phyloP scores from a whole-genome alignment of 2,329 filamentous ascomycete genomes.

The Rhynchosporium agropyri region DNA sequence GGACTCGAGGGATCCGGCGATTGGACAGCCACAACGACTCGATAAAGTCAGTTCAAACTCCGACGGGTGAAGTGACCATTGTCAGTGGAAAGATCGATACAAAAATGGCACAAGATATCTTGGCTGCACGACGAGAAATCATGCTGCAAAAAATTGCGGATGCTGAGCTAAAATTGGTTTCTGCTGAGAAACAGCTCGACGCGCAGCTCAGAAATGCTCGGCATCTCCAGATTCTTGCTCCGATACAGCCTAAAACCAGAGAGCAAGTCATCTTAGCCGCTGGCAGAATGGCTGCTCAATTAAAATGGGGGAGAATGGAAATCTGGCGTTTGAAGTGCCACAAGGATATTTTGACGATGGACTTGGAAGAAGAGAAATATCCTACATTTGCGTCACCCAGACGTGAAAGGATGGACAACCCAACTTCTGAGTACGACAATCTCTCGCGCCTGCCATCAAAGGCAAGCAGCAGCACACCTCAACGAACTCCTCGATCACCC shows the following conservation, averaged over 20 bases:
- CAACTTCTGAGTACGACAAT: conserved; percentile 40
- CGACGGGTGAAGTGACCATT: conserved; percentile 73
- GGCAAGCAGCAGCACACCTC: conserved; percentile 42
- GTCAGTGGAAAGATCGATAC: conserved; percentile 74
- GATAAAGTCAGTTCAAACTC: conserved; percentile 65
- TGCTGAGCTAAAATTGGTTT: conserved; percentile 75
- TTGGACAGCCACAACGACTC: conserved; percentile 57
- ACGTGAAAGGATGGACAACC: conserved; percentile 30
- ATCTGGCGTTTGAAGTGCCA: conserved; percentile 93
- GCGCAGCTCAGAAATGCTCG: conserved; percentile 83
- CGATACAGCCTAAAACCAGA: conserved; percentile 86
- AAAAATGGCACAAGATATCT: conserved; percentile 84
- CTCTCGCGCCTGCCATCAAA: conserved; percentile 44
- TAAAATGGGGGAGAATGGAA: conserved; percentile 93
- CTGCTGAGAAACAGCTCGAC: conserved; percentile 77
- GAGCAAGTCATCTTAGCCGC: conserved; percentile 86
- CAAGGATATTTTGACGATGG: conserved; percentile 80
- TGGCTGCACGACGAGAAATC: conserved; percentile 77
- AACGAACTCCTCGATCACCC: conserved; percentile 46
- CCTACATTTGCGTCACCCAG: conserved; percentile 28
- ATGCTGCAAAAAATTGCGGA: conserved; percentile 84
- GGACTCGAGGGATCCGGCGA: conserved; percentile 69
- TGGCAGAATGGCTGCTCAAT: conserved; percentile 78
- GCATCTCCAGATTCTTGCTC: conserved; percentile 85
- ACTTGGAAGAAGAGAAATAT: conserved; percentile 75